Percentiles rank a stretch among this genome's conserved stretches.
Evolutionary conservation across 1,284 basidiomycete species (phyloP).

Genomic region (Gymnopus androsaceus): DNA sequence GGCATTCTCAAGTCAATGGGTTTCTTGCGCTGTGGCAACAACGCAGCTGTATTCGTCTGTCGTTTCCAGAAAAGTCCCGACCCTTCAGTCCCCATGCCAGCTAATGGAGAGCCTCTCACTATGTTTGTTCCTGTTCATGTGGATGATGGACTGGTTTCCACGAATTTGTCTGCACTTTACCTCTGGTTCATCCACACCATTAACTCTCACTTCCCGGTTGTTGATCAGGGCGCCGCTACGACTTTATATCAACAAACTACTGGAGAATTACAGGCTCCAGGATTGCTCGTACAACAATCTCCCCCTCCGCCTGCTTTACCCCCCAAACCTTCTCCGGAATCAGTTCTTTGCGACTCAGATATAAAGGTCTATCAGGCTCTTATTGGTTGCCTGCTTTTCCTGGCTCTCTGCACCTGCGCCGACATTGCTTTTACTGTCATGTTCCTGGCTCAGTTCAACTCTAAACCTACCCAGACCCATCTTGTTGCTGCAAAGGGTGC

Average conservation of each 20-base stretch:
- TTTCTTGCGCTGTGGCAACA: constrained; percentile 23
- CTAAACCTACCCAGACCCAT: not conserved
- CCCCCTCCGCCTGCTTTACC: not conserved
- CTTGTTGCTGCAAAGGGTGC: constrained; percentile 4
- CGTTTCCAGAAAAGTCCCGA: not conserved
- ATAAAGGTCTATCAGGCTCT: not conserved
- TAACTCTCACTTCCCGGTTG: not conserved
- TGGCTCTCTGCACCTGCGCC: not conserved
- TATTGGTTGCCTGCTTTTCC: constrained; percentile 4
- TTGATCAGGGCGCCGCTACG: not conserved
- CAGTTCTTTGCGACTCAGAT: not conserved
- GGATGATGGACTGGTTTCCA: constrained; percentile 6
- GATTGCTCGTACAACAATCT: not conserved
- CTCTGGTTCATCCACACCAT: not conserved
- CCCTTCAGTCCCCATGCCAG: not conserved
- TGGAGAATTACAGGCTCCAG: not conserved
- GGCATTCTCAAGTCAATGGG: constrained; percentile 24
- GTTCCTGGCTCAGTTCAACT: constrained; percentile 6
- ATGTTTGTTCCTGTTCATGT: constrained; percentile 2
- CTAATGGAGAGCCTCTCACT: not conserved
- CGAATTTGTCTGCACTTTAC: not conserved
- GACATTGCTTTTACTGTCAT: constrained; percentile 6
- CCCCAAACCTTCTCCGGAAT: not conserved
- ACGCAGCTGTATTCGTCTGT: constrained; percentile 23
- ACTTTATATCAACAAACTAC: constrained; percentile 3